Base-by-base conservation (phyloP, 495 filamentous ascomycete genomes). In the Aspergillus sclerotiicarbonarius region DNA sequence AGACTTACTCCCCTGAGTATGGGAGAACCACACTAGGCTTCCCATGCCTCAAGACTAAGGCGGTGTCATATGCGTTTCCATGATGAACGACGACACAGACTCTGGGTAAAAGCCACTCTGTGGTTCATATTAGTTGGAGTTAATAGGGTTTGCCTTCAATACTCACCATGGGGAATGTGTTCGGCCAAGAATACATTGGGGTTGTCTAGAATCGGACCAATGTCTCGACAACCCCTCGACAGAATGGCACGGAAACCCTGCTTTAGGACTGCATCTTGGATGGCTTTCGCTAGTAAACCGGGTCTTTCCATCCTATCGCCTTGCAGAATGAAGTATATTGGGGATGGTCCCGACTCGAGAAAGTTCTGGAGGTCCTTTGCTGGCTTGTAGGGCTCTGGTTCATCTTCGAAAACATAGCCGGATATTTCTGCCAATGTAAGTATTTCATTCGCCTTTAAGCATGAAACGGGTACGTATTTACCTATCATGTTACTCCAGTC, bases 401-500 rank as follows among this genome's bases (percentile, higher is more conserved):
- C 29, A 51, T 49, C 52, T 39, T 37, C 37, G 25, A 53, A 61
- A 18, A 47, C 25, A 20, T 33, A 54, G 33, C 30, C 47, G 6
- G 21, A 25, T 3, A 16, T 50, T 25, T 50, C 47, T 50, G 15
- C 30, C n/a, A 30, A 15, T 50, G 25, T 30, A n/a, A 29, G 47
- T 2, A 2, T 9, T 50, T 10, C 20, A 2, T 50, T n/a, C n/a
- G 6, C 15, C 29, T 29, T 5, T 29, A 51, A 19, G 13, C 20
- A 12, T 49, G 43, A 43, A 13, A 35, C 2, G 13, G 9, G 13
- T n/a, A n/a, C n/a, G n/a, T n/a, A n/a, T n/a, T 4, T 48, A 54
- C 41, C 51, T 52, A 20, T 37, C 25, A 35, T 61, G 7, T 30
- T 33, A 0, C 35, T 33, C 58, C 58, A 61, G 20, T 61, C 58